Percentiles rank a stretch among this genome's conserved stretches.
phyloP scores from a whole-genome alignment of 257 asterid species.

The Cordia subcordata region DNA sequence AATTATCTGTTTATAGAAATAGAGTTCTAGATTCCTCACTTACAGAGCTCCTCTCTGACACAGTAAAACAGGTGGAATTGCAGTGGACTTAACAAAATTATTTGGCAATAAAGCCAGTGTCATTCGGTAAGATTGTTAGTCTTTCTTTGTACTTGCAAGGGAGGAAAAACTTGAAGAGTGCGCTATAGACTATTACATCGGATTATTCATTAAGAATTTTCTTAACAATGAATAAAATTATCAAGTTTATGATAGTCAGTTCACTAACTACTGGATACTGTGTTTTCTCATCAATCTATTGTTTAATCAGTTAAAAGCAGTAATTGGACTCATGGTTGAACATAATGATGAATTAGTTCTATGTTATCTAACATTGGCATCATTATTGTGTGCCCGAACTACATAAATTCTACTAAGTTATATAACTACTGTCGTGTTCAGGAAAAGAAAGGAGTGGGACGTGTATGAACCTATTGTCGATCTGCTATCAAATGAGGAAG shows the following conservation, averaged over 20 bases:
- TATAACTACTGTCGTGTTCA: constrained; percentile 14
- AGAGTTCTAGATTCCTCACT: constrained; percentile 6
- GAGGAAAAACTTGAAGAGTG: background rate
- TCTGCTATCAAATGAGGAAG: constrained; percentile 75
- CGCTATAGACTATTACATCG: background rate
- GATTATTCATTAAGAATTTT: too few species aligned
- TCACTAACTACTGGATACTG: too few species aligned
- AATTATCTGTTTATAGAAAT: constrained; percentile 1
- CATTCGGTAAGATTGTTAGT: constrained; percentile 42
- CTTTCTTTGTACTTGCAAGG: background rate
- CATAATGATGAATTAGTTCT: too few species aligned
- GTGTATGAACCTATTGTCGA: constrained; percentile 72
- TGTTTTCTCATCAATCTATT: too few species aligned
- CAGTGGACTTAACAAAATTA: constrained; percentile 79
- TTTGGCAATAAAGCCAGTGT: constrained; percentile 78
- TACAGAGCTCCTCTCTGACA: constrained; percentile 12
- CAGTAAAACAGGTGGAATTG: constrained; percentile 74
- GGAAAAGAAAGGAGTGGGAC: constrained; percentile 92
- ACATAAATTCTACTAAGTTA: background rate
- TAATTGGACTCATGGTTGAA: too few species aligned
- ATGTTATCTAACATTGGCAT: too few species aligned
- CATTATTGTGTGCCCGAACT: background rate
- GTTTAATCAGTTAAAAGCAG: too few species aligned
- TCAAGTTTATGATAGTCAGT: too few species aligned
- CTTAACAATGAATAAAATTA: background rate